Evolutionary conservation across 805 yeast species (phyloP).

Genomic region (Saccharomycopsis babjevae): DNA sequence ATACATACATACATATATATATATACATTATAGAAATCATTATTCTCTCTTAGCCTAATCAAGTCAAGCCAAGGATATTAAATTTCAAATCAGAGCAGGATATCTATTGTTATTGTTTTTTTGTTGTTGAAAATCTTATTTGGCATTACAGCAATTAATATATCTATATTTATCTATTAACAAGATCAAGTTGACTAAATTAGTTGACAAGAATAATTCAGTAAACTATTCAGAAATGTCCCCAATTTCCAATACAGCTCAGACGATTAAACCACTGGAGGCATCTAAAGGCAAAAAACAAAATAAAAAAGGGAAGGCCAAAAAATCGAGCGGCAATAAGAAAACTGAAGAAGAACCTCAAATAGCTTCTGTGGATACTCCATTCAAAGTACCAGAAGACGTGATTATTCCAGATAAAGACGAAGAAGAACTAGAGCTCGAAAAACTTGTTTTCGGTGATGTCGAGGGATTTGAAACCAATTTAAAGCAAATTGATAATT

Average conservation of each 20-base stretch:
- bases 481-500: constrained; percentile 49
- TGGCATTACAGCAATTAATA: too few relatives aligned
- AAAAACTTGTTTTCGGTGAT: constrained; percentile 87
- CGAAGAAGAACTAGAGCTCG: constrained; percentile 70
- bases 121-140: too few relatives aligned
- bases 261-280: neutral
- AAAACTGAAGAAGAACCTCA: neutral
- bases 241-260: neutral
- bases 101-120: too few relatives aligned
- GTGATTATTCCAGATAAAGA: constrained; percentile 56
- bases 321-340: neutral
- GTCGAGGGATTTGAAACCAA: constrained; percentile 58
- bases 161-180: too few relatives aligned
- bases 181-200: too few relatives aligned
- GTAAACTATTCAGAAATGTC: neutral
- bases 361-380: neutral
- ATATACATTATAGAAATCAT: too few relatives aligned
- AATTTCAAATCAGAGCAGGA: too few relatives aligned
- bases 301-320: neutral
- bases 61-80: too few relatives aligned
- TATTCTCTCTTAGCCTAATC: too few relatives aligned
- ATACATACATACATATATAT: neutral
- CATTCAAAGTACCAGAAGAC: constrained; percentile 8
- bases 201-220: neutral
- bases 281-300: neutral